phyloP scores from a whole-genome alignment of 139 green algal species.

The Coelastrella sp. region DNA sequence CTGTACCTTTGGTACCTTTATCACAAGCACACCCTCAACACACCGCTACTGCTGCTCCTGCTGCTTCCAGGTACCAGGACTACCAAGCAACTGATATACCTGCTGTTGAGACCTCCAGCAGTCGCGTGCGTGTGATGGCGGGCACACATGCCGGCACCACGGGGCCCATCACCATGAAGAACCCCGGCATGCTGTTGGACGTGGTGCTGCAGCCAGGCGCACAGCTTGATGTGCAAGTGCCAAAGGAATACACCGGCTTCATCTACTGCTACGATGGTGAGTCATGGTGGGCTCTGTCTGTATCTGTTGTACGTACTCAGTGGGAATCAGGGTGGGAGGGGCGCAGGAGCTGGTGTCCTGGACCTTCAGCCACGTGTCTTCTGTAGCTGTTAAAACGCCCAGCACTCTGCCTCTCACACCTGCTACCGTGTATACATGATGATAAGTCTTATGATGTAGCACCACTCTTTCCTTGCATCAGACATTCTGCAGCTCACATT shows the following conservation, averaged over 20 bases:
- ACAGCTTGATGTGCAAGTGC: slow-evolving; percentile 59
- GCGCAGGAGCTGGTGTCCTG: too few species aligned
- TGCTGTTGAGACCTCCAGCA: slow-evolving; percentile 48
- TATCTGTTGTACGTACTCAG: neutral
- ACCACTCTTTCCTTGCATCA: too few species aligned
- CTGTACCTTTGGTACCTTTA: neutral
- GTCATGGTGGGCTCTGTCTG: neutral
- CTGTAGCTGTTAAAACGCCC: too few species aligned
- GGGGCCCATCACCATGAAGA: slow-evolving; percentile 84
- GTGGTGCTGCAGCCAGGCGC: slow-evolving; percentile 69
- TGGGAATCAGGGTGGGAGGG: too few species aligned
- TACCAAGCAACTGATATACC: slow-evolving; percentile 85
- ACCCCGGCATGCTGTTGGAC: slow-evolving; percentile 88
- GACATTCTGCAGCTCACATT: too few species aligned
- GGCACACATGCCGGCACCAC: slow-evolving; percentile 55
- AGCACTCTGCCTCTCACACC: too few species aligned
- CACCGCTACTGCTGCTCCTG: neutral
- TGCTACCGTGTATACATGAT: too few species aligned
- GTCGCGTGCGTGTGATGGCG: slow-evolving; percentile 86
- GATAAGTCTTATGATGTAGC: too few species aligned
- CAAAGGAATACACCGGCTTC: slow-evolving; percentile 64
- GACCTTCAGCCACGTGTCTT: too few species aligned
- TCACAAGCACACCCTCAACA: neutral
- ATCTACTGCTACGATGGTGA: slow-evolving; percentile 84
- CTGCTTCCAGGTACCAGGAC: slow-evolving; percentile 80